Base-by-base conservation (phyloP, 495 filamentous ascomycete genomes). In the Saxophila tyrrhenica region DNA sequence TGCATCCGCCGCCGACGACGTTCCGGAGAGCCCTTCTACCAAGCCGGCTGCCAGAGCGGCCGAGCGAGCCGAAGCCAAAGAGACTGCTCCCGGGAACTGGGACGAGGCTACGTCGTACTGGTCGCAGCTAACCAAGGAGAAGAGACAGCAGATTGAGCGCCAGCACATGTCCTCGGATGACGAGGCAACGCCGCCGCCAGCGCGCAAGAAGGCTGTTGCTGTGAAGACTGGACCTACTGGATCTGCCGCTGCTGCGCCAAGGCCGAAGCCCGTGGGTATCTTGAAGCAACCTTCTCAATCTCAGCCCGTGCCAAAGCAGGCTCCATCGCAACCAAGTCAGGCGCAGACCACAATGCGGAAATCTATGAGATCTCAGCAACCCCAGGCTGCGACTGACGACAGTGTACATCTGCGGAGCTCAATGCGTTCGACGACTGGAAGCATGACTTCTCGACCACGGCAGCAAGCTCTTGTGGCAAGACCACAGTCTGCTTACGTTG, bases 51-150 rank as follows among this genome's bases (percentile, higher is more conserved):
- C 45, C 13, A 29, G 10, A 35, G 24, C 32, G 23, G 21, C 35
- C 3, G 38, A 50, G 46, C 10, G 23, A 15, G 21, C 9, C 2
- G 38, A 25, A 10, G n/a, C 43, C 9, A 48, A 25, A 3, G 35
- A 21, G 52, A 32, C 19, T 23, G 39, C 35, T 22, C 21, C 25
- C 59, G 47, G 69, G 74, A 80, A 78, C 38, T 85, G 81, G 83
- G 75, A 81, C 38, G 67, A 67, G 52, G 75, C 78, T 17, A 83
- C 82, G 62, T 71, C 75, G 2, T 84, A 79, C 59, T 85, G 80
- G 84, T 76, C 72, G 41, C 75, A 75, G 38, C 67, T 86, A n/a
- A 78, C 72, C 32, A 70, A 73, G 17, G 73, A 80, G 39, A 75
- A 75, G 62, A 76, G 77, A 54, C 67, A 72, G 15, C 72, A 80